Conservation (phyloP, 2,329 filamentous ascomycete genomes). For the Aspergillus nomiae region DNA sequence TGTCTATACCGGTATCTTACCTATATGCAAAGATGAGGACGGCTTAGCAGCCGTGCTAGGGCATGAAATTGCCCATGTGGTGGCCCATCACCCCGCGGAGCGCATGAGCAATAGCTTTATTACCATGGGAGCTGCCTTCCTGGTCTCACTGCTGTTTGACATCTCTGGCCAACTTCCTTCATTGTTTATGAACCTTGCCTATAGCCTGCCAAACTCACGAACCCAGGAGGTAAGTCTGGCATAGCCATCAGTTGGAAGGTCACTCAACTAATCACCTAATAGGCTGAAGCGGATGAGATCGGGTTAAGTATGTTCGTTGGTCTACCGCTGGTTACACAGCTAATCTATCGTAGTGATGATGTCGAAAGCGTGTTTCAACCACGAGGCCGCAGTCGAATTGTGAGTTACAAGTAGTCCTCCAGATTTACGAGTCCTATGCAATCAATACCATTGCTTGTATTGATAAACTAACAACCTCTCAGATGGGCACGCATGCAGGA, state of each 20-base stretch:
- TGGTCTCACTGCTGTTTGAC: slow-evolving; percentile 40
- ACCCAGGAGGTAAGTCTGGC: slow-evolving; percentile 53
- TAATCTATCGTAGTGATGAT: slow-evolving; percentile 56
- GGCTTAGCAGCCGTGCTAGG: slow-evolving; percentile 63
- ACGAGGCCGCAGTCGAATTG: slow-evolving; percentile 56
- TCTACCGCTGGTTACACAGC: neutral
- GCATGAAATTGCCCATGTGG: slow-evolving; percentile 67
- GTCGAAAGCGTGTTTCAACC: slow-evolving; percentile 62
- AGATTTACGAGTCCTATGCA: neutral
- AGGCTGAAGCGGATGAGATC: slow-evolving; percentile 63
- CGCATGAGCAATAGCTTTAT: slow-evolving; percentile 51
- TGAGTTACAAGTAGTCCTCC: slow-evolving; percentile 31
- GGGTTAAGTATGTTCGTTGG: slow-evolving; percentile 48
- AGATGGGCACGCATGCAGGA: slow-evolving; percentile 57
- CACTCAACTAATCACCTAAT: slow-evolving; percentile 12
- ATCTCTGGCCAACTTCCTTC: slow-evolving; percentile 41
- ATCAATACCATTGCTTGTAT: neutral
- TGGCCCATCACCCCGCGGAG: slow-evolving; percentile 59
- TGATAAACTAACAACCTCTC: slow-evolving; percentile 4
- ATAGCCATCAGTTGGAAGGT: neutral
- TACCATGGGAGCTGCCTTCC: slow-evolving; percentile 31
- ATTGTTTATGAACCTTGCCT: slow-evolving; percentile 51
- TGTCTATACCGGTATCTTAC: slow-evolving; percentile 64
- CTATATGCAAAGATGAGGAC: slow-evolving; percentile 58
- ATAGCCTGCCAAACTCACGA: slow-evolving; percentile 57